A percentile compares a stretch with the other conserved stretches of the same genome.
Conservation (phyloP, 345 rosid genomes). For the Citrus reticulata region DNA sequence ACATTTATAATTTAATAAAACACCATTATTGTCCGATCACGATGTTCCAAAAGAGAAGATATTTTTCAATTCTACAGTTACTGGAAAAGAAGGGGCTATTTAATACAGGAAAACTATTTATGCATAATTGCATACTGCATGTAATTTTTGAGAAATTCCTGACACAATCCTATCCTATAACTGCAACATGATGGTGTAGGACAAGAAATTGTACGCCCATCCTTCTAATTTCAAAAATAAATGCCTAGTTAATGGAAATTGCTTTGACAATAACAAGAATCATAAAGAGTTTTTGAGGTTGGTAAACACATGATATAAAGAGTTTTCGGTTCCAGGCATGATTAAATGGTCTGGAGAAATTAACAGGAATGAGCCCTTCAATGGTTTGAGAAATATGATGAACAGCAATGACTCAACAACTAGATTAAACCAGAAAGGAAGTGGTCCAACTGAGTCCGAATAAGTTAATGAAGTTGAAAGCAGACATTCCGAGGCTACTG, state of each 20-base stretch:
- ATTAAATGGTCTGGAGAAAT: neutral
- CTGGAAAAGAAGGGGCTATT: neutral
- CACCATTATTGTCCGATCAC: neutral
- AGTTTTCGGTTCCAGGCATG: neutral
- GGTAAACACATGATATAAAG: neutral
- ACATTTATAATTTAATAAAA: neutral
- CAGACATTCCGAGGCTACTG: neutral
- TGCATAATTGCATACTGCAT: neutral
- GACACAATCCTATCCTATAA: neutral
- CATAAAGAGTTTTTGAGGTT: neutral
- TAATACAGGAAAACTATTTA: neutral
- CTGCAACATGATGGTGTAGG: neutral
- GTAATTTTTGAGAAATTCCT: neutral
- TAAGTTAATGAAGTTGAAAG: neutral
- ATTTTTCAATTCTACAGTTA: neutral
- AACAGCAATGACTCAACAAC: neutral
- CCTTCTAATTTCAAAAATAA: neutral
- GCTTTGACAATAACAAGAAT: neutral
- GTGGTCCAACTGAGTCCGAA: neutral
- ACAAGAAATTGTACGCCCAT: neutral
- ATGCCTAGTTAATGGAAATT: neutral
- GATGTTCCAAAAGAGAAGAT: neutral
- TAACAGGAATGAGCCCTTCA: neutral
- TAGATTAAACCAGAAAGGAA: neutral
- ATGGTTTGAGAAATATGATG: neutral